Evolutionary conservation across 139 green algal species (phyloP).

Genomic region (Astrephomene gubernaculifera): DNA sequence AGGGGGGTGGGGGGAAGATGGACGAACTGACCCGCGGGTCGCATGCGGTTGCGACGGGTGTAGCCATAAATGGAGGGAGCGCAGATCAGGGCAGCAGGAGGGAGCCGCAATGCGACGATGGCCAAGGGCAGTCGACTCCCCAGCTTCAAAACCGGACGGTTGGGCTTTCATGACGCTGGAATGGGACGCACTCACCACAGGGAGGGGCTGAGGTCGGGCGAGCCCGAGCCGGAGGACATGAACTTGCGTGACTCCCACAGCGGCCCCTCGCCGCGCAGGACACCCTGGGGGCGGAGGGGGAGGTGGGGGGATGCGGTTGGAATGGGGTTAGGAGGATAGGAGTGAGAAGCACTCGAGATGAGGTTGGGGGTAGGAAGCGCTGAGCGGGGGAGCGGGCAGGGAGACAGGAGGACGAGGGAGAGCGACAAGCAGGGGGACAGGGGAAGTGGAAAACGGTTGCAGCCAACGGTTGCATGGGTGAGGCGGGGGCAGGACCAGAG

Average conservation of each 20-base stretch:
- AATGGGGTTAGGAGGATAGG: neutral
- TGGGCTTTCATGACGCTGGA: too few relatives aligned
- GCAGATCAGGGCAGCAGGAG: too few relatives aligned
- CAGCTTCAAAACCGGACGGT: too few relatives aligned
- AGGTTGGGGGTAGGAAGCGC: neutral
- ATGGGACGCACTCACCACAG: conserved; percentile 54
- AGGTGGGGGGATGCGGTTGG: neutral
- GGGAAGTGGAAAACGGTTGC: neutral
- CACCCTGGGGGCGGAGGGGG: neutral
- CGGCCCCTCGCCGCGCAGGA: conserved; percentile 35
- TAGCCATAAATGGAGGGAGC: too few relatives aligned
- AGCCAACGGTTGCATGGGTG: neutral
- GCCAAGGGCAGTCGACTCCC: too few relatives aligned
- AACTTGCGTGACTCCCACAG: conserved; percentile 63
- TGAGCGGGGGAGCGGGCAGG: neutral
- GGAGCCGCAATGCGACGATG: too few relatives aligned
- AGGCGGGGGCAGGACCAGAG: neutral
- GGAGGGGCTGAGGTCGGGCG: conserved; percentile 57
- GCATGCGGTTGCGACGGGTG: too few relatives aligned
- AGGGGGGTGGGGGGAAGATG: neutral
- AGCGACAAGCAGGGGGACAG: neutral
- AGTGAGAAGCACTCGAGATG: too few relatives aligned
- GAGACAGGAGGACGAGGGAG: neutral
- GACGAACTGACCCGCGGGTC: too few relatives aligned
- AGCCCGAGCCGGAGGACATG: conserved; percentile 35